Percentiles rank a stretch among this genome's conserved stretches.
Conservation (phyloP, 176 grass and related monocot species). For the Oryza punctata region DNA sequence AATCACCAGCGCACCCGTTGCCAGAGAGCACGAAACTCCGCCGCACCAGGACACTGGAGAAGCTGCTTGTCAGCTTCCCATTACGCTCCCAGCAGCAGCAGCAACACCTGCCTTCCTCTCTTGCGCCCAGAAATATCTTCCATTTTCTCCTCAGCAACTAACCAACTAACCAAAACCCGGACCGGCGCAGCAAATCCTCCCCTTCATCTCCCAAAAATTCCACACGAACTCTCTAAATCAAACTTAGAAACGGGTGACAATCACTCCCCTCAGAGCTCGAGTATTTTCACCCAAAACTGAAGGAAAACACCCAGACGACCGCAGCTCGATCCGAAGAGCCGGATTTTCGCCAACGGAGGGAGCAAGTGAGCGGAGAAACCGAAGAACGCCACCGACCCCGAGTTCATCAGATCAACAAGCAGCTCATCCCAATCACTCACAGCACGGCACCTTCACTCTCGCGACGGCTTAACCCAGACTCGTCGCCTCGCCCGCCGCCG, state of each 20-base stretch:
- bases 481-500: background rate
- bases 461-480: background rate
- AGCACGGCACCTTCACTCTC: constrained; percentile 2
- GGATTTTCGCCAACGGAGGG: background rate
- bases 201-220: constrained; percentile 32
- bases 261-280: constrained; percentile 16
- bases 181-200: constrained; percentile 41
- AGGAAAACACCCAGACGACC: constrained; percentile 10
- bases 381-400: constrained; percentile 20
- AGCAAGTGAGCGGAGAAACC: constrained; percentile 47
- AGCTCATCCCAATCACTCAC: background rate
- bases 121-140: constrained; percentile 3
- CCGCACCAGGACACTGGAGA: background rate
- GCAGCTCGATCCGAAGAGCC: background rate
- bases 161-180: constrained; percentile 61
- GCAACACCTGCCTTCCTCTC: constrained; percentile 6
- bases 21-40: background rate
- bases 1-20: background rate
- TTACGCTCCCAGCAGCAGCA: constrained; percentile 11
- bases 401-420: constrained; percentile 39
- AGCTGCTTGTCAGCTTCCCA: constrained; percentile 18
- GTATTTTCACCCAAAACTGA: background rate
- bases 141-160: constrained; percentile 8
- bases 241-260: background rate
- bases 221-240: background rate